phyloP scores from a whole-genome alignment of 768 basidiomycete species.

The Tylopilus subfusipes region DNA sequence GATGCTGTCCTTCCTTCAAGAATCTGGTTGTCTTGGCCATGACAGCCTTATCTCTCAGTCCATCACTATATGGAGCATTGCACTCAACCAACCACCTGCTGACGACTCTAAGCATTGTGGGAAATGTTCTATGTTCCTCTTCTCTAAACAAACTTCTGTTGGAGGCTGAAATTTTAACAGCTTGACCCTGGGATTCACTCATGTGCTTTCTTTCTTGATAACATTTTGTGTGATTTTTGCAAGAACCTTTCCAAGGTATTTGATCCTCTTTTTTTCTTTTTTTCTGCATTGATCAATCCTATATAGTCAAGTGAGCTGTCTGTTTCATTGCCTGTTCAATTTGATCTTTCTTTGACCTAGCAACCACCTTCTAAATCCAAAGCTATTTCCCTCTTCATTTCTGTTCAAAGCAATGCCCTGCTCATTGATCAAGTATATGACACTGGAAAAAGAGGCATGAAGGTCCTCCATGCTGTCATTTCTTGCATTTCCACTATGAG shows the following conservation, averaged over 20 bases:
- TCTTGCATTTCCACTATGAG: too few relatives aligned
- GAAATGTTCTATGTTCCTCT: background rate
- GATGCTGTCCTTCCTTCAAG: constrained; percentile 13
- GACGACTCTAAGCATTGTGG: background rate
- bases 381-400: too few relatives aligned
- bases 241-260: background rate
- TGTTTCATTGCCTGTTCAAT: background rate
- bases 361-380: too few relatives aligned
- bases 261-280: background rate
- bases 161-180: background rate
- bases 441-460: too few relatives aligned
- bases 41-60: background rate
- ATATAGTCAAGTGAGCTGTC: background rate
- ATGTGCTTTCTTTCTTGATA: background rate
- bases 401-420: background rate
- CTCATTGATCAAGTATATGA: too few relatives aligned
- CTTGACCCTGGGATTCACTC: background rate
- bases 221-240: background rate
- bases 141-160: background rate
- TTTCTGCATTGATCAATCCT: too few relatives aligned
- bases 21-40: constrained; percentile 8
- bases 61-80: constrained; percentile 1
- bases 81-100: background rate
- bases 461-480: too few relatives aligned
- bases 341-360: background rate